phyloP scores from a whole-genome alignment of 805 yeast species.

The Cyberlindnera euphorbiae region DNA sequence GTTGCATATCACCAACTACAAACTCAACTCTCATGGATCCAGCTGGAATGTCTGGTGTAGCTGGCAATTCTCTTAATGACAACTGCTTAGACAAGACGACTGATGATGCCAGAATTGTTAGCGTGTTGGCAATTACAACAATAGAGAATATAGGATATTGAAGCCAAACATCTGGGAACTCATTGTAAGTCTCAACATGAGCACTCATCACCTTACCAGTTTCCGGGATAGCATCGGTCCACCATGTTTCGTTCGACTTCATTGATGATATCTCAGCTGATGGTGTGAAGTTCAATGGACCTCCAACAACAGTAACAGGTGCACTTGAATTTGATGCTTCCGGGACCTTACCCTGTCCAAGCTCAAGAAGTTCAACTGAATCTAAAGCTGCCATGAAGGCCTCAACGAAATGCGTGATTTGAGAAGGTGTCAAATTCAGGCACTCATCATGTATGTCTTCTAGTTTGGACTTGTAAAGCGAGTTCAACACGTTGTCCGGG shows the following conservation, averaged over 20 bases:
- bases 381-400: slow-evolving; percentile 29
- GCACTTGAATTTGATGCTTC: slow-evolving; percentile 16
- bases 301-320: slow-evolving; percentile 26
- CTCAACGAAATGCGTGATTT: slow-evolving; percentile 30
- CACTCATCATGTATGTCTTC: slow-evolving; percentile 18
- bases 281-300: slow-evolving; percentile 27
- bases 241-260: slow-evolving; percentile 23
- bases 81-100: slow-evolving; percentile 23
- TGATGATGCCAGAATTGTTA: slow-evolving; percentile 31
- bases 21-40: slow-evolving; percentile 9
- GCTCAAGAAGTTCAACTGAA: slow-evolving; percentile 31
- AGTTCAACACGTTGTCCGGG: slow-evolving; percentile 27
- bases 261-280: slow-evolving; percentile 22
- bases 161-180: slow-evolving; percentile 36
- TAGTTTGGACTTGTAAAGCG: slow-evolving; percentile 21
- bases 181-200: slow-evolving; percentile 15
- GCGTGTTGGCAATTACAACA: slow-evolving; percentile 26
- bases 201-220: slow-evolving; percentile 21
- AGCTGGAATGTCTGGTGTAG: slow-evolving; percentile 2
- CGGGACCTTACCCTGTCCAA: slow-evolving; percentile 36
- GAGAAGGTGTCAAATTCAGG: slow-evolving; percentile 14
- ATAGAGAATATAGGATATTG: slow-evolving; percentile 34
- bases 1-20: slow-evolving; percentile 9
- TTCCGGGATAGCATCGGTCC: slow-evolving; percentile 23
- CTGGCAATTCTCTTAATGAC: slow-evolving; percentile 12